Base-by-base conservation (phyloP, 805 yeast genomes). In the Schizosaccharomyces osmophilus region DNA sequence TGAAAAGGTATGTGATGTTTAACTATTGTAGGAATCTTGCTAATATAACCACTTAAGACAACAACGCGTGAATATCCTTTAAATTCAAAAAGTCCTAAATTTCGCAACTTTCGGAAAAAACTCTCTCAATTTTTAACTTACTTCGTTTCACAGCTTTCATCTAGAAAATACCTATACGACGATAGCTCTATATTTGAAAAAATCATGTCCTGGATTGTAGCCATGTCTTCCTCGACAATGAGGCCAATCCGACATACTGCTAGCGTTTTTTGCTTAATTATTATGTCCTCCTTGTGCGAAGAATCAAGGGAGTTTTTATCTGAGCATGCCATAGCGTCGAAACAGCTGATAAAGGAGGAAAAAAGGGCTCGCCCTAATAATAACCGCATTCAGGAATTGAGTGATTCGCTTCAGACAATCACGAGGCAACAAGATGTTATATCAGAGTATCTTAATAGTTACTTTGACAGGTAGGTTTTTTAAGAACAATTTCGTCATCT, bases 11-110 rank as follows among this genome's bases (percentile, higher is more conserved):
- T 9, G 36, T 24, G 39, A 17, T 4, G 78, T 86, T 9, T 81
- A 78, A 3, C 95, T 87, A 69, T 71, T 88, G 32, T 84, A 85
- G 64, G 22, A 5, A 31, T 31, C 5, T 31, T 31, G 5, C 32
- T 31, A 31, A 73, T 79, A 22, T 71, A 48, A 15, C 61, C 79
- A 29, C n/a, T 31, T 62, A 62, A 63, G 63, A 59, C 48, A 74
- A 77, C 61, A 73, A 74, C 15, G 89, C 85, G 84, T 66, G 93
- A 85, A 65, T 85, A 79, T 65, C 87, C 89, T 8, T 75, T 87
- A 62, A 64, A 74, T 17, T 75, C 84, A 19, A 81, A 77, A 62
- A 77, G 78, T 68, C 73, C 73, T 1, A 73, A 72, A 54, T 72
- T 69, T 65, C 75, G 73, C 65, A 74, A 75, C 61, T 79, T 86